Percentiles rank a stretch among this genome's conserved stretches.
Evolutionary conservation across 2,329 filamentous ascomycete genomes (phyloP).

Genomic region (Colletotrichum sp.): DNA sequence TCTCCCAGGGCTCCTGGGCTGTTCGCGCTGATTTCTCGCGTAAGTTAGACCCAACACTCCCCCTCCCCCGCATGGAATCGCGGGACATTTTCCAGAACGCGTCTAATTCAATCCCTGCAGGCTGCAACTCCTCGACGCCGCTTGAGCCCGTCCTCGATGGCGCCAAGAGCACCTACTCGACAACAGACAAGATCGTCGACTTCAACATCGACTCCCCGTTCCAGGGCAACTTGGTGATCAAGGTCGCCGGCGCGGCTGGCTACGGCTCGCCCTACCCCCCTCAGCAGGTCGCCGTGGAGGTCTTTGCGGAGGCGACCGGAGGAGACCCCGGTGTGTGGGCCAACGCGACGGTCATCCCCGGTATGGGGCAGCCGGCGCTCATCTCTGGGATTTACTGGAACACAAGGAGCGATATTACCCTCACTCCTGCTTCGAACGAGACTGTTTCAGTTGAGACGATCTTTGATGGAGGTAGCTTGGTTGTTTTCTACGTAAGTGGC

Average conservation of each 20-base stretch:
- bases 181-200: not conserved
- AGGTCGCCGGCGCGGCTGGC: not conserved
- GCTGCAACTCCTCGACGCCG: not conserved
- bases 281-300: not conserved
- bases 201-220: not conserved
- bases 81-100: not conserved
- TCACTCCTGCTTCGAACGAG: not conserved
- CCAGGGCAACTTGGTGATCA: not conserved
- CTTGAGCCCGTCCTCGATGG: not conserved
- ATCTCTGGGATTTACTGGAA: not conserved
- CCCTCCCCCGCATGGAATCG: not conserved
- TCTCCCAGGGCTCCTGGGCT: not conserved
- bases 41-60: not conserved
- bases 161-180: not conserved
- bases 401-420: not conserved
- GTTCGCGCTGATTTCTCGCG: conserved; percentile 1
- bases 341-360: not conserved
- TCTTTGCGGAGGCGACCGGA: not conserved
- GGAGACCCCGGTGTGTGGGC: not conserved
- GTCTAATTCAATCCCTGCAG: not conserved
- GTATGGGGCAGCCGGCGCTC: not conserved
- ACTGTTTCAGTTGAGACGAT: not conserved
- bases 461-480: not conserved
- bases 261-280: not conserved
- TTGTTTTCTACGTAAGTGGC: not conserved